Conservation (phyloP, 139 green algal species). For the Closterium sp. region DNA sequence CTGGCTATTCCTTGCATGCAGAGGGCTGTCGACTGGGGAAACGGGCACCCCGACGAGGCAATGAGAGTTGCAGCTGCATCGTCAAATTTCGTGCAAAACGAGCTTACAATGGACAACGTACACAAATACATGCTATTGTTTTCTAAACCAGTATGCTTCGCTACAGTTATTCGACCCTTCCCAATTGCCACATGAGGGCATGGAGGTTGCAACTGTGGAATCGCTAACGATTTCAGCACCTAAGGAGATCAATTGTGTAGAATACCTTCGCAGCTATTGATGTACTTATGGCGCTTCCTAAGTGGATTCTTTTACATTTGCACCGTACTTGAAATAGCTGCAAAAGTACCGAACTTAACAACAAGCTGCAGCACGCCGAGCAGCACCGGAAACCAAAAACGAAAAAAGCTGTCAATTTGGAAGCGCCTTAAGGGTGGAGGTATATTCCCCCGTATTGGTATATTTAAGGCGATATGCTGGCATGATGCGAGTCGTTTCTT, state of each 20-base stretch:
- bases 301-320: no score
- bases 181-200: neutral
- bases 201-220: neutral
- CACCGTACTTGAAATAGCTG: no score
- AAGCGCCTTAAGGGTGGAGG: no score
- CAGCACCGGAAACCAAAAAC: no score
- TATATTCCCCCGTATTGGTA: no score
- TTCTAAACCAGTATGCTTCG: neutral
- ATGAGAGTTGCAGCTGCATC: neutral
- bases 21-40: constrained; percentile 23
- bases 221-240: neutral
- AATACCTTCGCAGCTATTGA: neutral
- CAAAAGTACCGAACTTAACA: no score
- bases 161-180: constrained; percentile 8
- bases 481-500: no score
- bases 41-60: neutral
- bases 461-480: no score
- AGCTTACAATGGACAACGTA: constrained; percentile 25
- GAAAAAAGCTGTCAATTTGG: no score
- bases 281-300: no score
- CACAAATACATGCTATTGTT: constrained; percentile 38
- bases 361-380: no score
- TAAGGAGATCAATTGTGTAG: neutral
- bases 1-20: neutral
- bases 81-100: constrained; percentile 2